Base-by-base conservation (phyloP, 2,329 filamentous ascomycete species). In the Aureobasidium mangrovei region DNA sequence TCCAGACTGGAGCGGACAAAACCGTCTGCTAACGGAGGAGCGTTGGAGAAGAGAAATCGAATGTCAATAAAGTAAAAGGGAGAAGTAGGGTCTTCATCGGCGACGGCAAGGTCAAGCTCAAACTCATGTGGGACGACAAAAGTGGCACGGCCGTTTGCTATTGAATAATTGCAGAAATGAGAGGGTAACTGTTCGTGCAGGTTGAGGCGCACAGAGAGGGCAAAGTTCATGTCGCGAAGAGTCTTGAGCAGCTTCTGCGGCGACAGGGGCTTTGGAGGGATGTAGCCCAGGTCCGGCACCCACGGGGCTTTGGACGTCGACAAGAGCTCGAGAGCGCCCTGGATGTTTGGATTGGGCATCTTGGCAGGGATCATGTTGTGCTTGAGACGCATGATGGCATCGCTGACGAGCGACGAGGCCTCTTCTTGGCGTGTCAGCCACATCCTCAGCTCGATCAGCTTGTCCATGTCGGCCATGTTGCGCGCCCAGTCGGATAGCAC, bases 61-160 rank as follows among this genome's bases (percentile, higher is more conserved):
- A 97, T 83, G 67, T 97, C 91, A 58, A 97, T 87, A 65, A 97
- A 95, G 77, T 86, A 96, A 65, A 95, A 94, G 63, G 94, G 91
- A 53, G 86, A 85, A 32, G 83, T 76, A 18, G 84, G 81, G 60
- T 93, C 85, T 65, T 97, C 91, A 61, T 91, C 86, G 18, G 87
- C 88, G 59, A 97, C 86, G 1, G 90, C 91, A 49, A 98, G 78
- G 66, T 97, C 93, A 24, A 97, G 81, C 67, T 97, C 91, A 63
- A 96, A 96, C 67, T 97, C 91, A 52, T 81, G 81, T 2, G 81
- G 74, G 1, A 97, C 86, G 44, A 75, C 80, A 68, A 98, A 98
- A 0, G 90, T 97, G 5, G 87, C 91, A 46, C 91, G 83, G n/a
- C 94, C 93, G 49, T 88, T 86, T 51, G 80, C 79, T 57, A 98